These are phyloP conservation scores for Bipolaris oryzae DNA, from an alignment of 2,329 filamentous ascomycete genomes.

Conservation along the genomic window DNA sequence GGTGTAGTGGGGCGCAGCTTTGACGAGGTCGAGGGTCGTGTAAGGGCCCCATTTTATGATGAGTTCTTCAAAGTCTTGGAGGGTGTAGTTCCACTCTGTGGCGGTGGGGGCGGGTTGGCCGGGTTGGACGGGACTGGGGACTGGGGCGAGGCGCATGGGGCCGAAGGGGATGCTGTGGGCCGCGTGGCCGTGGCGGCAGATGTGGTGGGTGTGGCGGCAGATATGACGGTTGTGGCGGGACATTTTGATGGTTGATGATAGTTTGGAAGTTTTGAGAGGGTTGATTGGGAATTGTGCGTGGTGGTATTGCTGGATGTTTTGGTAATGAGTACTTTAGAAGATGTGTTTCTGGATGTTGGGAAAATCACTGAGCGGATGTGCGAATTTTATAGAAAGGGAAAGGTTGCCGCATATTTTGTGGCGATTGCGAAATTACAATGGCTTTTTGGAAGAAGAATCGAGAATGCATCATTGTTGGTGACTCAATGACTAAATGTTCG, in stretches of 20 bases:
- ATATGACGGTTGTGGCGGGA: background rate
- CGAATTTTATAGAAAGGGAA: background rate
- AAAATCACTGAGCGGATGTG: no score
- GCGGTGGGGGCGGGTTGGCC: background rate
- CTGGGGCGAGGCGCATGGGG: background rate
- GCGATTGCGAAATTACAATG: background rate
- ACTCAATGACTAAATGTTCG: no score
- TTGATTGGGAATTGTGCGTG: no score
- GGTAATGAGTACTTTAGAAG: no score
- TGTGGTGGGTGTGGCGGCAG: background rate
- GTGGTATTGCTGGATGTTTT: no score
- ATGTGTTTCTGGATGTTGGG: no score
- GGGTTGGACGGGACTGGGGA: background rate
- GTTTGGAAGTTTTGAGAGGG: no score
- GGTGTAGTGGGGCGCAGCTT: background rate
- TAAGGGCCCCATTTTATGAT: background rate
- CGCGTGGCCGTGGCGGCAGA: background rate
- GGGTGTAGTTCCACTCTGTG: background rate
- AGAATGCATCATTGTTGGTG: background rate
- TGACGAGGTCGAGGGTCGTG: background rate
- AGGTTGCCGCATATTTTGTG: background rate
- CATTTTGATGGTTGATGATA: no score
- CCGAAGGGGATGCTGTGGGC: background rate
- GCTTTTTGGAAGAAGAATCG: background rate
- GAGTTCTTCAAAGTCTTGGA: background rate